A percentile compares a stretch with the other conserved stretches of the same genome.
These are phyloP conservation scores for Phoenix roebelenii DNA, from an alignment of 176 grass and related monocot species.

Conservation along the genomic window DNA sequence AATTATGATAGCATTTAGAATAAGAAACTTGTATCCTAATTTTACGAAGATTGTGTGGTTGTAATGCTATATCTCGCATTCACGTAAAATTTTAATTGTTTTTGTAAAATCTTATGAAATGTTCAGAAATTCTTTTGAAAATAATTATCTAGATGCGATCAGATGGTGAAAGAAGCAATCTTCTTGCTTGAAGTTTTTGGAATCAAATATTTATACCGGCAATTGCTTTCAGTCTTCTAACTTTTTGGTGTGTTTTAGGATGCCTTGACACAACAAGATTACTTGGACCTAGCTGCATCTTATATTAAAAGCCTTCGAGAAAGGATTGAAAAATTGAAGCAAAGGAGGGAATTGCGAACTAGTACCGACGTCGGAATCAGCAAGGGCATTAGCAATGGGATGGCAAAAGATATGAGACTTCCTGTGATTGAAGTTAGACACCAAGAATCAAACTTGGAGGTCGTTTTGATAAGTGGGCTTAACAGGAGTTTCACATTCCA, in stretches of 20 bases:
- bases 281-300: constrained; percentile 32
- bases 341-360: constrained; percentile 10
- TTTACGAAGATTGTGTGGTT: too few species aligned
- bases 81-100: too few species aligned
- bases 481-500: constrained; percentile 43
- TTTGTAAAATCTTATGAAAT: too few species aligned
- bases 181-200: too few species aligned
- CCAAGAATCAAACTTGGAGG: constrained; percentile 53
- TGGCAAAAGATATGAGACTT: neutral
- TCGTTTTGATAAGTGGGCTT: constrained; percentile 45
- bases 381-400: neutral
- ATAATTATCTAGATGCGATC: too few species aligned
- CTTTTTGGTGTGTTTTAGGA: constrained; percentile 18
- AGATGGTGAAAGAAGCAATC: too few species aligned
- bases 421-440: constrained; percentile 59
- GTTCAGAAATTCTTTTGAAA: too few species aligned
- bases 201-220: too few species aligned
- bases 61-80: too few species aligned
- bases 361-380: neutral
- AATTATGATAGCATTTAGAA: too few species aligned
- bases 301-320: constrained; percentile 53
- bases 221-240: too few species aligned
- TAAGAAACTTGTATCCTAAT: too few species aligned
- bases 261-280: constrained; percentile 27
- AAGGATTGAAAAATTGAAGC: constrained; percentile 31